Conservation (phyloP, 164 flowering plant species). For the Sedum album region DNA sequence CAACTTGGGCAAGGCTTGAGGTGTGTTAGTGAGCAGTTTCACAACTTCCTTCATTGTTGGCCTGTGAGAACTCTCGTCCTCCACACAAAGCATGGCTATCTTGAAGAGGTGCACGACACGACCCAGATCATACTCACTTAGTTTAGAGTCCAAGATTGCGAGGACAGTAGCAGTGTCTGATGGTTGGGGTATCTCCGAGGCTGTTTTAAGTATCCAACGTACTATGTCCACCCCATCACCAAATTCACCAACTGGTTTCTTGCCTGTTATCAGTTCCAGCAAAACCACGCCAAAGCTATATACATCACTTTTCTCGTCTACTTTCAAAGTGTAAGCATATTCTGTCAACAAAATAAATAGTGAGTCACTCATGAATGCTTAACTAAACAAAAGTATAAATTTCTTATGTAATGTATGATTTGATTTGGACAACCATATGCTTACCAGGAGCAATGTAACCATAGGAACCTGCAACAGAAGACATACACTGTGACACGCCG, state of each 20-base stretch:
- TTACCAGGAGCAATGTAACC: constrained; percentile 98
- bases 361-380: too few relatives aligned
- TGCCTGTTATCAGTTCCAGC: constrained; percentile 73
- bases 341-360: constrained; percentile 30
- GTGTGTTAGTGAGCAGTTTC: constrained; percentile 70
- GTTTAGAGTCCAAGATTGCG: constrained; percentile 63
- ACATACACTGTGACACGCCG: constrained; percentile 88
- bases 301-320: too few relatives aligned
- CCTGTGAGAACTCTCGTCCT: constrained; percentile 53
- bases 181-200: constrained; percentile 45
- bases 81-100: constrained; percentile 84
- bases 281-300: too few relatives aligned
- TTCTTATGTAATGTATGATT: too few relatives aligned
- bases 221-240: constrained; percentile 96
- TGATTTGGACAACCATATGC: too few relatives aligned
- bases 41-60: constrained; percentile 95
- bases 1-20: constrained; percentile 18
- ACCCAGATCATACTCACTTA: constrained; percentile 42
- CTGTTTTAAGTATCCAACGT: constrained; percentile 63
- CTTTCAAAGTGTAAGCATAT: constrained; percentile 95
- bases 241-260: constrained; percentile 85
- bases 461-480: constrained; percentile 89
- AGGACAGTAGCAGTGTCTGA: constrained; percentile 46
- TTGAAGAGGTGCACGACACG: constrained; percentile 63
- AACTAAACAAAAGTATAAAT: too few relatives aligned